A percentile compares a stretch with the other conserved stretches of the same genome.
These are phyloP conservation scores for Jaltomata sinuosa DNA, from an alignment of 257 asterid genomes.

Conservation along the genomic window DNA sequence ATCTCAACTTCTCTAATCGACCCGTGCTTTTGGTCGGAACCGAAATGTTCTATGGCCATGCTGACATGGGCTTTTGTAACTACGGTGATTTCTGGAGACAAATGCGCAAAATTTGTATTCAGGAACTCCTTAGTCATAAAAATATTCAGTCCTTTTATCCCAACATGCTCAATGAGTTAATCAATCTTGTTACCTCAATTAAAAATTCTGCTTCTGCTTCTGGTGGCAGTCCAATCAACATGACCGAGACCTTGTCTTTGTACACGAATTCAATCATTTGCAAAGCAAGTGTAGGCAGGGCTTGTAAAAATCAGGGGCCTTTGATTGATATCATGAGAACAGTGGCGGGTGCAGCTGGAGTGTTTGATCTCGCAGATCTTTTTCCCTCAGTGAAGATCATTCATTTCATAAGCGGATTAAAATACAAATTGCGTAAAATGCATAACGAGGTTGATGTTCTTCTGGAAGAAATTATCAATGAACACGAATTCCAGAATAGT, in stretches of 20 bases:
- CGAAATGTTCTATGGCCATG: not conserved
- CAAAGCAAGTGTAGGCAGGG: slow-evolving; percentile 6
- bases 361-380: slow-evolving; percentile 2
- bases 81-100: slow-evolving; percentile 18
- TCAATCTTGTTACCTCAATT: not conserved
- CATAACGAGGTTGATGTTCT: not conserved
- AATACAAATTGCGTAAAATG: not conserved
- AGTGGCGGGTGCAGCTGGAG: not conserved
- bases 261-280: not conserved
- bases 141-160: not conserved
- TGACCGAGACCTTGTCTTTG: not conserved
- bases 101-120: slow-evolving; percentile 11
- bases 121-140: slow-evolving; percentile 7
- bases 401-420: not conserved
- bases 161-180: slow-evolving; percentile 1
- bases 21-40: not conserved
- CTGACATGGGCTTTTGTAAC: slow-evolving; percentile 3
- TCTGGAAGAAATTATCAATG: not conserved
- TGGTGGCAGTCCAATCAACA: not conserved
- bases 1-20: slow-evolving; percentile 4
- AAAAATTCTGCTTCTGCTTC: not conserved
- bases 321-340: not conserved
- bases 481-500: not conserved
- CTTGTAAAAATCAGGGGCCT: not conserved
- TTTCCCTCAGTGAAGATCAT: not conserved